Percentiles rank a stretch among this genome's conserved stretches.
Evolutionary conservation across 352 stramenopile species (phyloP).

Genomic region (Pythium phragmitis): DNA sequence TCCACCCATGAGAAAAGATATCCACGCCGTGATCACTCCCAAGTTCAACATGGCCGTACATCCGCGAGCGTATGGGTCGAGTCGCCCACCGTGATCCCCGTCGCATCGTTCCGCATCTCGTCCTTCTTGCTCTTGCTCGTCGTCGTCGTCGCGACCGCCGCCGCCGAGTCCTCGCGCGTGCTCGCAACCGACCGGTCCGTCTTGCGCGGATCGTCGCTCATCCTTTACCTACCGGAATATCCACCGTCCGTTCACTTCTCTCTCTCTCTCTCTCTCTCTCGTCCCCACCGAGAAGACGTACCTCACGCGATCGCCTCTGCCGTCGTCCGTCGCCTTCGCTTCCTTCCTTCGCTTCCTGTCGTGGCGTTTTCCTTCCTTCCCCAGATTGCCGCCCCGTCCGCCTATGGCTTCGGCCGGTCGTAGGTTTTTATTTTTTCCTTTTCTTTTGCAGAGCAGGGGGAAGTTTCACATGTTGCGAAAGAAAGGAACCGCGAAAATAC

Average conservation of each 20-base stretch:
- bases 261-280: no score
- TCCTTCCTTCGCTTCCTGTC: no score
- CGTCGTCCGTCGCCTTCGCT: no score
- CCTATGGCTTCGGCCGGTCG: background rate
- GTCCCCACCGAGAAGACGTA: no score
- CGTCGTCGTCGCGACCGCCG: constrained; percentile 33
- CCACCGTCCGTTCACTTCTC: background rate
- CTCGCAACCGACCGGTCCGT: constrained; percentile 22
- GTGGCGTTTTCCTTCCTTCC: background rate
- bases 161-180: constrained; percentile 16
- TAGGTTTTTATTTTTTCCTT: constrained; percentile 1
- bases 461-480: constrained; percentile 19
- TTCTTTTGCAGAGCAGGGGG: background rate
- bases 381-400: background rate
- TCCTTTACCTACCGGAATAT: background rate
- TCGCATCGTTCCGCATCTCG: constrained; percentile 84
- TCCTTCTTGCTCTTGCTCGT: constrained; percentile 67
- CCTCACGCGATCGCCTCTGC: no score
- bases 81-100: constrained; percentile 78
- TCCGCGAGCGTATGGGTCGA: constrained; percentile 80
- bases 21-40: background rate
- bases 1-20: no score
- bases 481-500: constrained; percentile 17
- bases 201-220: constrained; percentile 26
- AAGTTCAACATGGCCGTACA: constrained; percentile 40